These are phyloP conservation scores for Phytophthora podocarpi DNA, from an alignment of 352 stramenopile genomes.

Conservation along the genomic window DNA sequence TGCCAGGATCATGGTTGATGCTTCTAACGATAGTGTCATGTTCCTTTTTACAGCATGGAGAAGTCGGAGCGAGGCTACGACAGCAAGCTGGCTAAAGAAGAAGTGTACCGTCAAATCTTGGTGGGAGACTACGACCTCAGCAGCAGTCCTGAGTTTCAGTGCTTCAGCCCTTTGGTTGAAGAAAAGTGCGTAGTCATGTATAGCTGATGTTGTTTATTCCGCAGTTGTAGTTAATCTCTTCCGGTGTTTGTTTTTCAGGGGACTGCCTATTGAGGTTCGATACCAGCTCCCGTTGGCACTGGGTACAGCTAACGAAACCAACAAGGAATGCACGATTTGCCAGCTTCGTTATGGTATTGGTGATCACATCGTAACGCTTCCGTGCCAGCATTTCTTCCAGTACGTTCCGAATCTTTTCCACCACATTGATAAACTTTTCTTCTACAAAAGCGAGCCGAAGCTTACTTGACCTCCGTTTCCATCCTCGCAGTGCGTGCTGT, in stretches of 20 bases:
- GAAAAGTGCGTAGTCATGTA: conserved; percentile 57
- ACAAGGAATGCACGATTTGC: conserved; percentile 88
- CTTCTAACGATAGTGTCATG: conserved; percentile 8
- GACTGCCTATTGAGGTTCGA: conserved; percentile 76
- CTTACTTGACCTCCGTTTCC: conserved; percentile 4
- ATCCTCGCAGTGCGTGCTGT: conserved; percentile 62
- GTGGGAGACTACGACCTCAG: conserved; percentile 58
- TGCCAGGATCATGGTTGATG: background rate
- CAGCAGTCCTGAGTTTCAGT: conserved; percentile 73
- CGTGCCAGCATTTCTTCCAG: conserved; percentile 90
- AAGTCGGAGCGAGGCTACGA: conserved; percentile 51
- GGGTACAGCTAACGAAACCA: conserved; percentile 80
- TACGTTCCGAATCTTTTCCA: conserved; percentile 36
- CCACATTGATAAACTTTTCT: background rate
- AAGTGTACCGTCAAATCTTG: conserved; percentile 70
- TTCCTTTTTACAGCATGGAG: conserved; percentile 28
- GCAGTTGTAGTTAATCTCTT: conserved; percentile 1
- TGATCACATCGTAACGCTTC: conserved; percentile 83
- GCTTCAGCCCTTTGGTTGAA: conserved; percentile 75
- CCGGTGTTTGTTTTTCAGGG: conserved; percentile 35
- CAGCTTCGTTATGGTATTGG: conserved; percentile 84
- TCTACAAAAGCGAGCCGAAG: background rate
- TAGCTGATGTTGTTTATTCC: background rate
- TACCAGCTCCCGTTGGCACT: conserved; percentile 81
- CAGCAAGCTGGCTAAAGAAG: conserved; percentile 61